Percentiles rank a stretch among this genome's conserved stretches.
phyloP scores from a whole-genome alignment of 345 rosid genomes.

The Populus deltoides region DNA sequence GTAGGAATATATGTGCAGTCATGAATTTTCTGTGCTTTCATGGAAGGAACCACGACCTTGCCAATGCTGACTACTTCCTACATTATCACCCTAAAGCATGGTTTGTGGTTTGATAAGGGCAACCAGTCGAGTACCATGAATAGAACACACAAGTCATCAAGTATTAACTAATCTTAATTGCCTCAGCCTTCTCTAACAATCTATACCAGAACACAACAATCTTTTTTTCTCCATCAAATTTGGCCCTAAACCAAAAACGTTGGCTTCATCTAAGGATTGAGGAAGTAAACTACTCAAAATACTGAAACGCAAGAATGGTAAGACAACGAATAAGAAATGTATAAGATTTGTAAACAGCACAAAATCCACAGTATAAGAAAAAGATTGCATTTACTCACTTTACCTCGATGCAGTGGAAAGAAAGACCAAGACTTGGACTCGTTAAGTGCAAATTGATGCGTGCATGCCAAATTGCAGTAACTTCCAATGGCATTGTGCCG shows the following conservation, averaged over 20 bases:
- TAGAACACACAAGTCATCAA: not conserved
- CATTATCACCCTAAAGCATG: not conserved
- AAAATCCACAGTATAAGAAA: not conserved
- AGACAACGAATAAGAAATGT: not conserved
- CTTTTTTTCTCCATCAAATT: not conserved
- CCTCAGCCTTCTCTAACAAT: not conserved
- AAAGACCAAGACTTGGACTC: not conserved
- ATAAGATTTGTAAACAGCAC: not conserved
- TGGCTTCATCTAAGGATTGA: not conserved
- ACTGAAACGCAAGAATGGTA: not conserved
- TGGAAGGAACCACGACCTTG: not conserved
- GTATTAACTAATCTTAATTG: not conserved
- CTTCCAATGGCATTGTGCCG: not conserved
- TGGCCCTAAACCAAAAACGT: not conserved
- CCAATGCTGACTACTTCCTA: not conserved
- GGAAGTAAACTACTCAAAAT: not conserved
- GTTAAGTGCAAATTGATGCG: not conserved
- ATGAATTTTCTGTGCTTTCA: not conserved
- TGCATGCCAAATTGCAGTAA: not conserved
- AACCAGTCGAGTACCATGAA: no score
- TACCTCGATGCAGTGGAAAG: not conserved
- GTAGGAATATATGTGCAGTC: not conserved
- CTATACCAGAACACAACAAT: not conserved
- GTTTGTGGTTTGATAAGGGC: not conserved
- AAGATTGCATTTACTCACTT: not conserved